Conservation (phyloP, 768 basidiomycete genomes). For the Sarcomyxa edulis region DNA sequence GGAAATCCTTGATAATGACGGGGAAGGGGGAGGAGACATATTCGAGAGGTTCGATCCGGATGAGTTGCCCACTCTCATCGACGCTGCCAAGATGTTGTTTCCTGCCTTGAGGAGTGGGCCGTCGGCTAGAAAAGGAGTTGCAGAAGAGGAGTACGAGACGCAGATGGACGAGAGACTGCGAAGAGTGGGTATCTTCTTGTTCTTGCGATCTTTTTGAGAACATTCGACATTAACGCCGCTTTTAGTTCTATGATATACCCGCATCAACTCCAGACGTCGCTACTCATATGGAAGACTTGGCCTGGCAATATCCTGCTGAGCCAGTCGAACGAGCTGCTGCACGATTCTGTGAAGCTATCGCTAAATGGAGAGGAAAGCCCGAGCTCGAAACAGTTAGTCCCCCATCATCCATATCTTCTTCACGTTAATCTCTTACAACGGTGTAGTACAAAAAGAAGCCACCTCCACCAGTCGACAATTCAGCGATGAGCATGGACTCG, state of each 20-base stretch:
- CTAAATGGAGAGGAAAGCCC: constrained; percentile 80
- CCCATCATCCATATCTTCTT: constrained; percentile 6
- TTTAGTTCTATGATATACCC: constrained; percentile 77
- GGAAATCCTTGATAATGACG: constrained; percentile 10
- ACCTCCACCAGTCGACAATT: constrained; percentile 22
- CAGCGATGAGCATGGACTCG: constrained; percentile 55
- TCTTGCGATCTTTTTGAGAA: background rate
- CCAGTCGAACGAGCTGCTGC: constrained; percentile 75
- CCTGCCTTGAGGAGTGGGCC: constrained; percentile 38
- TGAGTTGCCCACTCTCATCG: constrained; percentile 61
- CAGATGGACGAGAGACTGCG: constrained; percentile 73
- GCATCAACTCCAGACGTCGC: constrained; percentile 66
- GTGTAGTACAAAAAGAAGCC: constrained; percentile 55
- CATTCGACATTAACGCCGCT: background rate
- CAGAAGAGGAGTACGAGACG: constrained; percentile 66
- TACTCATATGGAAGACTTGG: constrained; percentile 74
- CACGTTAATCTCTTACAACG: constrained; percentile 18
- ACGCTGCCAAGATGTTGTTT: constrained; percentile 68
- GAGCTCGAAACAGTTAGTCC: constrained; percentile 69
- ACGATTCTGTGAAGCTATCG: constrained; percentile 77
- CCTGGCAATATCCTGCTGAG: constrained; percentile 78
- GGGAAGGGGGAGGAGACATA: constrained; percentile 26
- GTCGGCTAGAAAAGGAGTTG: constrained; percentile 31
- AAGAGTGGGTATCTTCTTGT: constrained; percentile 42
- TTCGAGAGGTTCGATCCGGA: constrained; percentile 70